phyloP scores from a whole-genome alignment of 768 basidiomycete genomes.

The Pleurotus djamor region DNA sequence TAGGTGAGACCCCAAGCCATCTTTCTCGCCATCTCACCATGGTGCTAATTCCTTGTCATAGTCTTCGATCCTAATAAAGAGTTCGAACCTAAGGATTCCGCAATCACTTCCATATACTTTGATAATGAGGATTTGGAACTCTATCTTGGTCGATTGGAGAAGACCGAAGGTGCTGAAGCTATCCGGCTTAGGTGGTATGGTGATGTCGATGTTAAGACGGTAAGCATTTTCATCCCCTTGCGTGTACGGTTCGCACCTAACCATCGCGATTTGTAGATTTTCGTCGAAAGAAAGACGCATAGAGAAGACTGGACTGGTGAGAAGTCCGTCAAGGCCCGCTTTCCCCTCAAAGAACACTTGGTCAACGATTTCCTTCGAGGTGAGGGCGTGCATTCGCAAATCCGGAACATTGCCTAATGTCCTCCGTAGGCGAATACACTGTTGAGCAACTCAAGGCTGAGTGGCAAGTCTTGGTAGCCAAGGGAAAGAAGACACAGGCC shows the following conservation, averaged over 20 bases:
- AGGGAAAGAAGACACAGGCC: slow-evolving; percentile 89
- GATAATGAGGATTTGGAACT: slow-evolving; percentile 95
- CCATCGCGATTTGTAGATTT: slow-evolving; percentile 47
- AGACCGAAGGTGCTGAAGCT: slow-evolving; percentile 98
- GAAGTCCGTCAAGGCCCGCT: slow-evolving; percentile 96
- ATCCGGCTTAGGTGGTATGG: slow-evolving; percentile 98
- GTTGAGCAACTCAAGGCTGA: slow-evolving; percentile 73
- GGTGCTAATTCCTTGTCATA: slow-evolving; percentile 23
- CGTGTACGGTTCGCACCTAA: neutral
- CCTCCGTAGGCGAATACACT: slow-evolving; percentile 56
- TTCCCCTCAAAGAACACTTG: slow-evolving; percentile 91
- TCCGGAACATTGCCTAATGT: neutral
- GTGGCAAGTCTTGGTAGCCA: slow-evolving; percentile 81
- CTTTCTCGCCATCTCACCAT: neutral
- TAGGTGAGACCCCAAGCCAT: slow-evolving; percentile 50
- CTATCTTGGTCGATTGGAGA: slow-evolving; percentile 95
- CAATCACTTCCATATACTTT: slow-evolving; percentile 97
- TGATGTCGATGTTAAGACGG: slow-evolving; percentile 77
- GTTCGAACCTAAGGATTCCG: slow-evolving; percentile 83
- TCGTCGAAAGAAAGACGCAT: slow-evolving; percentile 88
- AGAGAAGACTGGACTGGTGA: slow-evolving; percentile 99
- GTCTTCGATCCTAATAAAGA: slow-evolving; percentile 95
- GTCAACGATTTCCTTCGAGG: slow-evolving; percentile 91
- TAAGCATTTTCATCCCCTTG: slow-evolving; percentile 27
- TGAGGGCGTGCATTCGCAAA: neutral